A percentile compares a stretch with the other conserved stretches of the same genome.
Evolutionary conservation across 768 basidiomycete species (phyloP).

Genomic region (Pisolithus sp.): DNA sequence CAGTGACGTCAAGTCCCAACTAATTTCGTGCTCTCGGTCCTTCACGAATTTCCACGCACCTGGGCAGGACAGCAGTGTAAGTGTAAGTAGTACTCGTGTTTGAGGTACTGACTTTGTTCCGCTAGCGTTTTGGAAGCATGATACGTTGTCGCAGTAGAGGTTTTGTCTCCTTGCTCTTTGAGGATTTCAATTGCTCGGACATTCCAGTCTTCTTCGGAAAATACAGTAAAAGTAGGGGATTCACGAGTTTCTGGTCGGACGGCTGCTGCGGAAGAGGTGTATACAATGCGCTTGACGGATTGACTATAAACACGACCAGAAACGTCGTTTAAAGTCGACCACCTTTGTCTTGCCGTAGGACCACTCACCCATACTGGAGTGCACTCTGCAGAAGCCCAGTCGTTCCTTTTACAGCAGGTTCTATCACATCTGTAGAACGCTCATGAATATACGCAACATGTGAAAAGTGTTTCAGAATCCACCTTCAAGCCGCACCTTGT

Average conservation of each 20-base stretch:
- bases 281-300: conserved; percentile 49
- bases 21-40: conserved; percentile 23
- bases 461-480: no score
- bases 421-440: conserved; percentile 44
- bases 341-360: no score
- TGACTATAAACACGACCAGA: background rate
- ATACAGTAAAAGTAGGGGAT: conserved; percentile 21
- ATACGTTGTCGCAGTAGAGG: conserved; percentile 37
- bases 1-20: conserved; percentile 35
- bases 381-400: conserved; percentile 53
- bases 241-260: conserved; percentile 24
- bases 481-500: no score
- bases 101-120: conserved; percentile 40
- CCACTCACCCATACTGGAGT: conserved; percentile 42
- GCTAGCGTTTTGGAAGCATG: conserved; percentile 60
- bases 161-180: conserved; percentile 21
- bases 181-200: conserved; percentile 33
- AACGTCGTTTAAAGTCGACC: background rate
- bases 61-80: background rate
- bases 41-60: conserved; percentile 46
- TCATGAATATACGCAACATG: no score
- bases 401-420: conserved; percentile 70
- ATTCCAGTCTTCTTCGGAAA: conserved; percentile 59
- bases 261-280: conserved; percentile 58
- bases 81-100: background rate